phyloP scores from a whole-genome alignment of 2,329 filamentous ascomycete species.

The Plenodomus tracheiphilus region DNA sequence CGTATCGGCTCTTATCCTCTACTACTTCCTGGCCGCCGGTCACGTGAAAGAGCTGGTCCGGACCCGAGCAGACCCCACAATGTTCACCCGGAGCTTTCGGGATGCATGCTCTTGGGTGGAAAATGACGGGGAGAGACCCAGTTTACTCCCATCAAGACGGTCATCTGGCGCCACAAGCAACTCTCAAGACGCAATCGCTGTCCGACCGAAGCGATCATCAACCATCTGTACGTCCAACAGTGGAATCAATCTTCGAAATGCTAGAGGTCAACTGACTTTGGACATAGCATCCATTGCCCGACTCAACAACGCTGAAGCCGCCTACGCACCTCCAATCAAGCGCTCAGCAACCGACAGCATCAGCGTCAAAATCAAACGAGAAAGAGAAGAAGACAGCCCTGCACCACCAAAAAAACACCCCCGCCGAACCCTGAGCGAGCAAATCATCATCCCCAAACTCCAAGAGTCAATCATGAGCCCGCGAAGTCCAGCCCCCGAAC shows the following conservation, averaged over 20 bases:
- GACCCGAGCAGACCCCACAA: conserved; percentile 27
- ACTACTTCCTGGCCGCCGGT: conserved; percentile 31
- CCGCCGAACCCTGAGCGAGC: conserved; percentile 23
- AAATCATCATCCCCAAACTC: conserved; percentile 17
- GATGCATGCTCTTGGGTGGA: conserved; percentile 33
- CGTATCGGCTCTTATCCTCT: conserved; percentile 30
- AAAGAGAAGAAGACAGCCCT: conserved; percentile 25
- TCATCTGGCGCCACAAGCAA: conserved; percentile 21
- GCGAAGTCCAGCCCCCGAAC: conserved; percentile 21
- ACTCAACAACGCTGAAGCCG: conserved; percentile 5
- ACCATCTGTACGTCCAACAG: conserved; percentile 65
- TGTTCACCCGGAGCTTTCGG: conserved; percentile 34
- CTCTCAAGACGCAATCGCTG: conserved; percentile 17
- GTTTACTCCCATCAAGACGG: conserved; percentile 16
- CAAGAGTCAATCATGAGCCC: conserved; percentile 18
- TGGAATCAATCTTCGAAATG: conserved; percentile 65
- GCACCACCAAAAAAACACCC: conserved; percentile 22
- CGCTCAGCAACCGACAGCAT: conserved; percentile 23
- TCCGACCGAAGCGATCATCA: conserved; percentile 66
- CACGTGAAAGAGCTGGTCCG: conserved; percentile 29
- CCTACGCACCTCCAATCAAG: conserved; percentile 14
- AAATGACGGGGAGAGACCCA: conserved; percentile 26
- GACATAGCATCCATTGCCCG: conserved; percentile 10
- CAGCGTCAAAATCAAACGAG: conserved; percentile 27
- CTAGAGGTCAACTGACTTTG: conserved; percentile 52